phyloP scores from a whole-genome alignment of 495 filamentous ascomycete species.

The Amniculicola lignicola region DNA sequence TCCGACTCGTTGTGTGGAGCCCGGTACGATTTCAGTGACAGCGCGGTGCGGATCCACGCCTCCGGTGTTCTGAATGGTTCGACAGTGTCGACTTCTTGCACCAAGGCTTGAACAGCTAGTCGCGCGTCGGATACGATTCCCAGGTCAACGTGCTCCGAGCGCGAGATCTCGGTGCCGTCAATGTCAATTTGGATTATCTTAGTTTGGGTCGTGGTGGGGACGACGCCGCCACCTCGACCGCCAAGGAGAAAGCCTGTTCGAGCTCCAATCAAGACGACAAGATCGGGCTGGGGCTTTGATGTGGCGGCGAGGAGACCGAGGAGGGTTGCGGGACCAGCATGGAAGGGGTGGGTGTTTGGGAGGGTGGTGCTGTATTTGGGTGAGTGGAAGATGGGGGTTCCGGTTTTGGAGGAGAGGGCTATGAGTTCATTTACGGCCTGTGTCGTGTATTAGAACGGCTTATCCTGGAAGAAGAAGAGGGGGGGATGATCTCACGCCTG shows the following conservation, averaged over 20 bases:
- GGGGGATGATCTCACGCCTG: neutral
- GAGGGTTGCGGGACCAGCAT: conserved; percentile 13
- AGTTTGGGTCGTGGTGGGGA: conserved; percentile 27
- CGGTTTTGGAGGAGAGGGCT: conserved; percentile 21
- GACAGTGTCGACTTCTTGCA: neutral
- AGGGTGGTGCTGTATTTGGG: conserved; percentile 27
- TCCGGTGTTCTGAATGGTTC: conserved; percentile 11
- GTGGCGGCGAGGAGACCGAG: conserved; percentile 21
- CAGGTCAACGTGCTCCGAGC: conserved; percentile 24
- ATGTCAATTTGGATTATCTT: conserved; percentile 35
- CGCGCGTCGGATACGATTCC: conserved; percentile 32
- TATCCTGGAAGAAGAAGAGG: too few species aligned
- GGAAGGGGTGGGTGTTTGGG: conserved; percentile 22
- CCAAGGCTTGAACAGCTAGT: conserved; percentile 10
- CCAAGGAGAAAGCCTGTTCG: conserved; percentile 34
- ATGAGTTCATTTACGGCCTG: conserved; percentile 22
- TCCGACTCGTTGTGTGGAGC: conserved; percentile 24
- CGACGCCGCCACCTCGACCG: conserved; percentile 24
- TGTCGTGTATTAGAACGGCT: neutral
- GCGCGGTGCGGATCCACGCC: conserved; percentile 28
- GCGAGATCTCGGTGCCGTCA: conserved; percentile 34
- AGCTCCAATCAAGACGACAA: conserved; percentile 30
- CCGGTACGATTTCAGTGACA: conserved; percentile 8
- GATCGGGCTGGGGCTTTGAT: conserved; percentile 21
- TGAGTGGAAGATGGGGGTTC: conserved; percentile 33